These are phyloP conservation scores for Euphorbia celastroides DNA, from an alignment of 441 rosid species.

Conservation along the genomic window DNA sequence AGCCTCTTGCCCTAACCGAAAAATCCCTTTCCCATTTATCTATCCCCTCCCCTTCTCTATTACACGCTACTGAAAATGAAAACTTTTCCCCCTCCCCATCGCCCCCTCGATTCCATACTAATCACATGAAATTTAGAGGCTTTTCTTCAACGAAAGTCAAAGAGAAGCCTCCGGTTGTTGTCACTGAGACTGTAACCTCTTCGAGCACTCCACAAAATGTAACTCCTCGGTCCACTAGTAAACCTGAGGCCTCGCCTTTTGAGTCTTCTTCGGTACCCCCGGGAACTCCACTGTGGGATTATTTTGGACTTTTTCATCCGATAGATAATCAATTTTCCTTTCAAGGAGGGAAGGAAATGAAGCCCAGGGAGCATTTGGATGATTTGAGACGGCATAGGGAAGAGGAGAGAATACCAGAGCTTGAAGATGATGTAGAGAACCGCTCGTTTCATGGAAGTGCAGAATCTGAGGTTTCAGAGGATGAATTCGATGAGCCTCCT, in stretches of 20 bases:
- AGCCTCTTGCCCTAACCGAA: conserved; percentile 55
- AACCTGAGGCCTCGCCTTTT: conserved; percentile 39
- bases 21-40: conserved; percentile 68
- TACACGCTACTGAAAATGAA: no score
- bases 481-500: conserved; percentile 74
- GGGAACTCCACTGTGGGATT: conserved; percentile 82
- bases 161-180: conserved; percentile 56
- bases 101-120: conserved; percentile 51
- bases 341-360: conserved; percentile 43
- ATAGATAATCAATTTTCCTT: conserved; percentile 51
- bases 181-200: conserved; percentile 45
- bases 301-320: conserved; percentile 67
- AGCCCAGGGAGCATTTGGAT: conserved; percentile 42
- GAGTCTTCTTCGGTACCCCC: conserved; percentile 49
- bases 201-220: conserved; percentile 42
- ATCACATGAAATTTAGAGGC: conserved; percentile 67
- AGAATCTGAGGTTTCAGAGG: conserved; percentile 62
- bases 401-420: conserved; percentile 57
- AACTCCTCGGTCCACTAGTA: conserved; percentile 36
- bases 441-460: conserved; percentile 49
- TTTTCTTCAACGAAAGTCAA: conserved; percentile 57
- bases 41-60: conserved; percentile 51
- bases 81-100: no score
- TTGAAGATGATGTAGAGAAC: conserved; percentile 65
- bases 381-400: conserved; percentile 45